phyloP scores from a whole-genome alignment of 2,329 filamentous ascomycete species.

The Fusarium verticillioides region DNA sequence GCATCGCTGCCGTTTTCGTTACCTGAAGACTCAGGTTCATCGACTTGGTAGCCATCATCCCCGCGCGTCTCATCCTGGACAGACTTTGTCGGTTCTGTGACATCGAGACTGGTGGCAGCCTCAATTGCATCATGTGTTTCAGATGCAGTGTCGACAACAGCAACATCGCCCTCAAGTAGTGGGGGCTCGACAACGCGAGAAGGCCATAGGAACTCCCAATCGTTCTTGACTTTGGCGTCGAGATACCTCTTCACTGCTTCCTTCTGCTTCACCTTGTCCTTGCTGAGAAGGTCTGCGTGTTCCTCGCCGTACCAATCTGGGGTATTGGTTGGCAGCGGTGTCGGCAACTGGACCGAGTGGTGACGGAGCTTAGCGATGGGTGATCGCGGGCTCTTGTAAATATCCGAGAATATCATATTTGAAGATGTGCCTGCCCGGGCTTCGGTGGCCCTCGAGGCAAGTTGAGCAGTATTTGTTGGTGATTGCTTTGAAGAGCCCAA shows the following conservation, averaged over 20 bases:
- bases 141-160: constrained; percentile 11
- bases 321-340: constrained; percentile 44
- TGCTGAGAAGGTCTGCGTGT: constrained; percentile 70
- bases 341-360: constrained; percentile 46
- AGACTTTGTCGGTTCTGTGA: constrained; percentile 15
- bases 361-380: constrained; percentile 64
- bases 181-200: constrained; percentile 41
- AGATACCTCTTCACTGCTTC: constrained; percentile 69
- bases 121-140: constrained; percentile 4
- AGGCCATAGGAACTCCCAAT: constrained; percentile 72
- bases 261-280: constrained; percentile 71
- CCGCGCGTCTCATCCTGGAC: constrained; percentile 49
- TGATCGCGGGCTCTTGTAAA: constrained; percentile 67
- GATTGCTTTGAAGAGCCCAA: constrained; percentile 14
- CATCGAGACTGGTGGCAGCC: constrained; percentile 17
- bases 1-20: constrained; percentile 47
- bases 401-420: constrained; percentile 68
- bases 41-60: constrained; percentile 50
- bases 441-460: constrained; percentile 33
- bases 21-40: constrained; percentile 53
- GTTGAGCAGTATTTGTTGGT: constrained; percentile 8
- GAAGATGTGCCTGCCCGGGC: constrained; percentile 30
- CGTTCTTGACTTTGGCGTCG: constrained; percentile 63
- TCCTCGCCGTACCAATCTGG: constrained; percentile 59
- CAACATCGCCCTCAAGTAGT: constrained; percentile 6